Evolutionary conservation across 257 asterid species (phyloP).

Genomic region (Paraleonurus japonicus): DNA sequence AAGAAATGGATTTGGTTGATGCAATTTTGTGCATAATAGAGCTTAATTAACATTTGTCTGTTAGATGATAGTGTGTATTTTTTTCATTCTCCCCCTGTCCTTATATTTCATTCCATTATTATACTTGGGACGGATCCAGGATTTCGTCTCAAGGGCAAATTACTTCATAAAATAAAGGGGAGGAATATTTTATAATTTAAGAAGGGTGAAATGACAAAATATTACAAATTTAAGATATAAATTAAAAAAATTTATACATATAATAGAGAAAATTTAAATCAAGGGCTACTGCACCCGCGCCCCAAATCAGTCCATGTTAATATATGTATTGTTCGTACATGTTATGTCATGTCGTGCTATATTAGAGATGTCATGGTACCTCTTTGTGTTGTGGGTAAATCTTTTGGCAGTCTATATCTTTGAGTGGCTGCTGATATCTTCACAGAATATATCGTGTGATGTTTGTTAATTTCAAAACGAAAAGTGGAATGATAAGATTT

Average conservation of each 20-base stretch:
- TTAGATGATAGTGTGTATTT: background rate
- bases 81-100: too few relatives aligned
- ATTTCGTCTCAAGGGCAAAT: too few relatives aligned
- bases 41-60: background rate
- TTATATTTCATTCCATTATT: background rate
- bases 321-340: background rate
- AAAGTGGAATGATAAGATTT: slow-evolving; percentile 22
- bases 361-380: background rate
- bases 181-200: too few relatives aligned
- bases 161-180: too few relatives aligned
- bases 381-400: too few relatives aligned
- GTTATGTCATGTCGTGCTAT: background rate
- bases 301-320: too few relatives aligned
- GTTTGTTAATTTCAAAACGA: background rate
- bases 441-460: background rate
- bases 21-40: slow-evolving; percentile 31
- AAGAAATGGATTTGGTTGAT: slow-evolving; percentile 2
- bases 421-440: background rate
- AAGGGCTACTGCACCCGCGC: too few relatives aligned
- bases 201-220: too few relatives aligned
- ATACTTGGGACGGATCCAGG: too few relatives aligned
- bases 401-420: background rate
- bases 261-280: too few relatives aligned
- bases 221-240: too few relatives aligned
- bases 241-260: too few relatives aligned